Percentiles rank a stretch among this genome's conserved stretches.
Evolutionary conservation across 306 rosid species (phyloP).

Genomic region (Prunus mira): DNA sequence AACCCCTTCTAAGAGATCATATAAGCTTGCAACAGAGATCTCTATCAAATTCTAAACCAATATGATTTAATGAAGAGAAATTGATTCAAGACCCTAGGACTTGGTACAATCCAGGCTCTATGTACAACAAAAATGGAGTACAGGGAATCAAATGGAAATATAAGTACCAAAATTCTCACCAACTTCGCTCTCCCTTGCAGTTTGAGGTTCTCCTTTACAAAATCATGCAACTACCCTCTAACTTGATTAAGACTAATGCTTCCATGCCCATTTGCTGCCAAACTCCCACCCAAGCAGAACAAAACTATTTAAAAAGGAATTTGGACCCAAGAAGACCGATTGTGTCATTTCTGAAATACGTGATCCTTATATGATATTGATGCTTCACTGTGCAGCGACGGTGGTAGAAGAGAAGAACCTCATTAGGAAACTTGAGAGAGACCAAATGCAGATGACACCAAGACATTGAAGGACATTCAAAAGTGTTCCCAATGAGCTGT

Average conservation of each 20-base stretch:
- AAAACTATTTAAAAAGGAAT: background rate
- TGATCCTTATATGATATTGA: constrained; percentile 10
- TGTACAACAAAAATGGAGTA: constrained; percentile 8
- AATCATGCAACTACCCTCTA: constrained; percentile 20
- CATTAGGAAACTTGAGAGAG: constrained; percentile 92
- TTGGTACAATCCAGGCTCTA: background rate
- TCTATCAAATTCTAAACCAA: background rate
- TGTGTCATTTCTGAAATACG: background rate
- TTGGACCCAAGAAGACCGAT: background rate
- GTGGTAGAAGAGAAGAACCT: constrained; percentile 58
- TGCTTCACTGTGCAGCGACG: constrained; percentile 33
- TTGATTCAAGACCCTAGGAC: background rate
- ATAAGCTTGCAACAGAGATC: background rate
- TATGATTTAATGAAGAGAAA: background rate
- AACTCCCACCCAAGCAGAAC: constrained; percentile 8
- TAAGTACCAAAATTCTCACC: constrained; percentile 3
- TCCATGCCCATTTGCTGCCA: constrained; percentile 26
- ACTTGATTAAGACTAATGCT: constrained; percentile 24
- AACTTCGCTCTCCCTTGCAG: constrained; percentile 15
- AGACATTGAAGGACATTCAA: constrained; percentile 84
- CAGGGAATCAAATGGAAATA: constrained; percentile 11
- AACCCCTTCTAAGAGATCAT: background rate
- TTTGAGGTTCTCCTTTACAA: constrained; percentile 20
- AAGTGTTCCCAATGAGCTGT: constrained; percentile 81
- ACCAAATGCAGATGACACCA: constrained; percentile 96